Conservation (phyloP, 2,329 filamentous ascomycete genomes). For the Scedosporium aurantiacum region DNA sequence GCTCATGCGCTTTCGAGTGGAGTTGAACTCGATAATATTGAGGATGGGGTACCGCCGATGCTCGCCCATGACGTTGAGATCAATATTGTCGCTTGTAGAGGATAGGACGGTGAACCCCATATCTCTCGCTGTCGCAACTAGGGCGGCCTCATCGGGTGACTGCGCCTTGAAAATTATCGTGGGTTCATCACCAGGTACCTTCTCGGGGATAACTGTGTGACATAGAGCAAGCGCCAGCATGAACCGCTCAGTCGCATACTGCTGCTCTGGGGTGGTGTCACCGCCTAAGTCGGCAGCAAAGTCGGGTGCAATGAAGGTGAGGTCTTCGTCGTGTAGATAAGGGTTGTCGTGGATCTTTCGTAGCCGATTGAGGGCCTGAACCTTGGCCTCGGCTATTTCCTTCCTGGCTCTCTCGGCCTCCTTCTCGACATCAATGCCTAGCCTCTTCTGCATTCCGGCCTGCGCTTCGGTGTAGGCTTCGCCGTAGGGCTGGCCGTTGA, state of each 20-base stretch:
- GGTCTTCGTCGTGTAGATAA: slow-evolving; percentile 76
- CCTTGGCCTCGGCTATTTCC: slow-evolving; percentile 70
- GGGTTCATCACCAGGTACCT: slow-evolving; percentile 77
- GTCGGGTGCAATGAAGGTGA: slow-evolving; percentile 88
- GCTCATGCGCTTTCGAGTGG: slow-evolving; percentile 87
- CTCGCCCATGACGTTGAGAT: slow-evolving; percentile 76
- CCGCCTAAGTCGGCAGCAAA: slow-evolving; percentile 77
- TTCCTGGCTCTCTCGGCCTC: slow-evolving; percentile 61
- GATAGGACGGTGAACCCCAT: slow-evolving; percentile 91
- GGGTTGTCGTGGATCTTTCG: slow-evolving; percentile 77
- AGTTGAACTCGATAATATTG: slow-evolving; percentile 97
- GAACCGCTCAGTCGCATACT: slow-evolving; percentile 70
- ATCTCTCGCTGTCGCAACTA: slow-evolving; percentile 89
- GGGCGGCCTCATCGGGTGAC: slow-evolving; percentile 88
- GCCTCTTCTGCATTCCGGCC: slow-evolving; percentile 85
- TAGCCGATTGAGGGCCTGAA: slow-evolving; percentile 60
- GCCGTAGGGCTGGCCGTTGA: slow-evolving; percentile 93
- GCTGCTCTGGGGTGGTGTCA: slow-evolving; percentile 64
- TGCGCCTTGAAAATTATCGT: slow-evolving; percentile 94
- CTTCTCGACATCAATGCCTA: slow-evolving; percentile 76
- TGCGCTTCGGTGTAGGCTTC: slow-evolving; percentile 97
- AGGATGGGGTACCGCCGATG: slow-evolving; percentile 78
- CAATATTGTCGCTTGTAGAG: slow-evolving; percentile 66
- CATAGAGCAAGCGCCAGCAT: slow-evolving; percentile 95
- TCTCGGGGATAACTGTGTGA: slow-evolving; percentile 90